Base-by-base conservation (phyloP, 805 yeast genomes). In the Lachancea waltii region DNA sequence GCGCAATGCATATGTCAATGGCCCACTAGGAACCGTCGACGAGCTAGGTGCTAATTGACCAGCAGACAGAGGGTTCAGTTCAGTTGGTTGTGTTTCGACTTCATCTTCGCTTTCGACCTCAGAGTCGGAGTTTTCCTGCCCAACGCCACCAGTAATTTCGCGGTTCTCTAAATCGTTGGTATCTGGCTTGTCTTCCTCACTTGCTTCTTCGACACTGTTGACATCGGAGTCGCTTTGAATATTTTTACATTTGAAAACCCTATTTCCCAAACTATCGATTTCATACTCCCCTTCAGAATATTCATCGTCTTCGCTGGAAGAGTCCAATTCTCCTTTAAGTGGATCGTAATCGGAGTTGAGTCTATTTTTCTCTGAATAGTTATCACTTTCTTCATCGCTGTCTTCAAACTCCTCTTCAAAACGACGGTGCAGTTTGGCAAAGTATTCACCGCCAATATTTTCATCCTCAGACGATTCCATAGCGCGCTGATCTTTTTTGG, bases 1-100 rank as follows among this genome's bases (percentile, higher is more conserved):
- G 54, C 84, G 84, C 44, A 90, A 69, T 27, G 77, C 70, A 58
- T 90, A 90, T 3, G 70, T 64, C 30, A 81, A 57, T 3, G 70
- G 67, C 3, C 77, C 71, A 41, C 63, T 55, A 5, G 64, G 60
- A 7, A 53, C 53, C 10, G 48, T 50, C 3, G 54, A 48, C 1
- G 49, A 38, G 35, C 40, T 37, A 5, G 41, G 37, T 5, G 29
- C 23, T 1, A 34, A 15, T 9, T 17, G 18, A 10, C 33, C 29
- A 19, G 27, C 30, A 8, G 27, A 9, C 8, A 13, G 13, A 42
- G 13, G n/a, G n/a, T n/a, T n/a, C n/a, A n/a, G n/a, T n/a, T n/a
- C n/a, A n/a, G n/a, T 23, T 36, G 37, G 15, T 11, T 24, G 27
- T 14, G 7, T 1, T 26, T 39, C 36, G 8, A 15, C 22, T 28